Conservation (phyloP, 805 yeast species). For the Candida palmyrensis region DNA sequence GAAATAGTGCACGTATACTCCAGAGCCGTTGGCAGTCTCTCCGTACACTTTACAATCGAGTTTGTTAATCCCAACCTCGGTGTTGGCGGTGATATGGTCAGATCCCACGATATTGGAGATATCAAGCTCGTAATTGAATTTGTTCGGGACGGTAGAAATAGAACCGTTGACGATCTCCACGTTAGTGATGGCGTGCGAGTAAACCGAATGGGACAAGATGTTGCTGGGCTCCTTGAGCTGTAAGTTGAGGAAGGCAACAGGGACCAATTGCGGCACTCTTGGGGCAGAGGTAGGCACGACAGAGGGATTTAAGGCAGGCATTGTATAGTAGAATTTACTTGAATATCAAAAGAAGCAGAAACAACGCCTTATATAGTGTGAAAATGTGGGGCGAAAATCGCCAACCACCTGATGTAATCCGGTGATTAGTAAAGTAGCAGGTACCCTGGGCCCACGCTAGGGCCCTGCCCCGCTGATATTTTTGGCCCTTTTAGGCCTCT, state of each 20-base stretch:
- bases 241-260: conserved; percentile 27
- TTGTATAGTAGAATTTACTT: too few relatives aligned
- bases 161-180: conserved; percentile 23
- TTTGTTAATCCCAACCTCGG: conserved; percentile 18
- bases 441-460: too few relatives aligned
- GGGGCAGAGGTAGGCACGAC: conserved; percentile 9
- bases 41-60: conserved; percentile 49
- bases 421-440: too few relatives aligned
- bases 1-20: conserved; percentile 38
- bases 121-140: conserved; percentile 27
- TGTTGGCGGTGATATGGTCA: conserved; percentile 42
- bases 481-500: too few relatives aligned
- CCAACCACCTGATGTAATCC: too few relatives aligned
- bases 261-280: conserved; percentile 21
- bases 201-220: conserved; percentile 12
- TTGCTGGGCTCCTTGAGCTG: conserved; percentile 17
- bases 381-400: too few relatives aligned
- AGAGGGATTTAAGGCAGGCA: neutral
- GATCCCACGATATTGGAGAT: conserved; percentile 30
- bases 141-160: conserved; percentile 24
- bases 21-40: conserved; percentile 39
- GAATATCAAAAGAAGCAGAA: too few relatives aligned
- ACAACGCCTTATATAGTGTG: neutral
- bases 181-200: conserved; percentile 14
- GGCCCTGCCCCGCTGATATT: too few relatives aligned